These are phyloP conservation scores for Millerozyma miso DNA, from an alignment of 805 yeast species.

Conservation along the genomic window DNA sequence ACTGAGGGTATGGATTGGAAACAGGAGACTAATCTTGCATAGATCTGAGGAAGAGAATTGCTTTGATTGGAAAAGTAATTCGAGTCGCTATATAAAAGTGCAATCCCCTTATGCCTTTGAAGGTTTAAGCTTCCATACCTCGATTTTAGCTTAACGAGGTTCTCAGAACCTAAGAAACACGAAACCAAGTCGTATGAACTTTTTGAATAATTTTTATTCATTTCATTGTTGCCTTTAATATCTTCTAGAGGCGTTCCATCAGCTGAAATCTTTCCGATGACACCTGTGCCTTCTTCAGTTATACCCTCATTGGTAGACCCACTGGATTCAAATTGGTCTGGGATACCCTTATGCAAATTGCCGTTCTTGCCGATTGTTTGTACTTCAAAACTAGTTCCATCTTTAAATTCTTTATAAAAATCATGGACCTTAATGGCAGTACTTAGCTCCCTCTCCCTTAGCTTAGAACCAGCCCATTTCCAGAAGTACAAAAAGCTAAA, in stretches of 20 bases:
- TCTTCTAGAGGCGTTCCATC: neutral
- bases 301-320: neutral
- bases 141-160: neutral
- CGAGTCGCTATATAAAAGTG: slow-evolving; percentile 39
- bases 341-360: neutral
- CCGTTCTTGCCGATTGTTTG: neutral
- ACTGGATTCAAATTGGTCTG: slow-evolving; percentile 14
- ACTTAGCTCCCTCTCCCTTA: slow-evolving; percentile 34
- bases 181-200: slow-evolving; percentile 12
- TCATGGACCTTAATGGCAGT: slow-evolving; percentile 31
- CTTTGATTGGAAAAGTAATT: slow-evolving; percentile 36
- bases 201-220: neutral
- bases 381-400: slow-evolving; percentile 5
- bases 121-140: slow-evolving; percentile 7
- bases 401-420: slow-evolving; percentile 27
- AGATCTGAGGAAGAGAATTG: slow-evolving; percentile 43
- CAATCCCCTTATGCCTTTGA: slow-evolving; percentile 31
- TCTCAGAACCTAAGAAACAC: slow-evolving; percentile 12
- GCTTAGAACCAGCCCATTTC: slow-evolving; percentile 45
- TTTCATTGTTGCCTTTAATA: slow-evolving; percentile 2
- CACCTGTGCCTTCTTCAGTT: neutral
- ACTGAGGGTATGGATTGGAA: slow-evolving; percentile 42
- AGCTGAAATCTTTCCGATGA: neutral
- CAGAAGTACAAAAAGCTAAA: slow-evolving; percentile 39
- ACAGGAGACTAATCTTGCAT: slow-evolving; percentile 31